Evolutionary conservation across 495 filamentous ascomycete genomes (phyloP).

Genomic region (Xylaria telfairii): DNA sequence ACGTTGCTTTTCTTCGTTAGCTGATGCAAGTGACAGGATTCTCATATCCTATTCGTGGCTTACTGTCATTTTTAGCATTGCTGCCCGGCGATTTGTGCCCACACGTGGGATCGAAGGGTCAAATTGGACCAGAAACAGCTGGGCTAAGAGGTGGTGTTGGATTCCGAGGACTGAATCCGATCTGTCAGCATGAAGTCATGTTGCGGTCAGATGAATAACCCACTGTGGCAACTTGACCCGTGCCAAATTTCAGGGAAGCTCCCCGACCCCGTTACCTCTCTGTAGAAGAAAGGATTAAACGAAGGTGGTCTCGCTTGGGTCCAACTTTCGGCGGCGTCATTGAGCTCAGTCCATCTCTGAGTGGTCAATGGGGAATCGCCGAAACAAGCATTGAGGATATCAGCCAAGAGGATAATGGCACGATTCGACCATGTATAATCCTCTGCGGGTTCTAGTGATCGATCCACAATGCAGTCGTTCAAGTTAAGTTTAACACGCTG

Average conservation of each 20-base stretch:
- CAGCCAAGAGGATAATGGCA: slow-evolving; percentile 58
- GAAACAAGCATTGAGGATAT: slow-evolving; percentile 60
- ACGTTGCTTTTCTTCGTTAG: slow-evolving; percentile 33
- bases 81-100: slow-evolving; percentile 39
- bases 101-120: slow-evolving; percentile 49
- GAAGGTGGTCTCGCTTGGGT: slow-evolving; percentile 38
- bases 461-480: slow-evolving; percentile 49
- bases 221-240: slow-evolving; percentile 55
- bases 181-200: slow-evolving; percentile 4
- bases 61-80: slow-evolving; percentile 41
- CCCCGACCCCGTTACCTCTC: slow-evolving; percentile 28
- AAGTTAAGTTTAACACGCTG: slow-evolving; percentile 50
- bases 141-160: slow-evolving; percentile 62
- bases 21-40: neutral
- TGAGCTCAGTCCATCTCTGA: slow-evolving; percentile 45
- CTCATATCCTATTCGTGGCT: slow-evolving; percentile 18
- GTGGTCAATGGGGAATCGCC: slow-evolving; percentile 35
- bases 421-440: slow-evolving; percentile 61
- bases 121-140: slow-evolving; percentile 52
- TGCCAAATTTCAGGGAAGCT: slow-evolving; percentile 56
- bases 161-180: slow-evolving; percentile 53
- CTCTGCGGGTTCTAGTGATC: slow-evolving; percentile 46
- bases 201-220: slow-evolving; percentile 23
- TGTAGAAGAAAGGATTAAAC: slow-evolving; percentile 48
- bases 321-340: slow-evolving; percentile 45